Evolutionary conservation across 352 stramenopile genomes (phyloP), one percentile per base, ranked within the genome.

Genomic region (Labyrinthula sp.): DNA sequence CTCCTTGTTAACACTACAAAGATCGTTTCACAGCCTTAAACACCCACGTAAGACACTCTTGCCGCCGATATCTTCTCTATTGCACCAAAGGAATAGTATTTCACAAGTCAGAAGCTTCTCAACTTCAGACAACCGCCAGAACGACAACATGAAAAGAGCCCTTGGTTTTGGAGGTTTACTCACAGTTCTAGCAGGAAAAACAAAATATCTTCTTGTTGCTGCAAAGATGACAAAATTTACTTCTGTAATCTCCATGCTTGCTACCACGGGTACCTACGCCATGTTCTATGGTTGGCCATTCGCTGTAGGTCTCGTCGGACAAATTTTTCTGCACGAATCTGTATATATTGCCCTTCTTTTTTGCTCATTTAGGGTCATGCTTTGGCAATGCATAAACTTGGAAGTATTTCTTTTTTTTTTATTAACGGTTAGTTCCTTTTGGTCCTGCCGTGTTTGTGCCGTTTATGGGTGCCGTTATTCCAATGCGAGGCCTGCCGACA

Each of bases 171-270:
- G n/a, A n/a, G n/a, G n/a, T n/a, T n/a, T n/a, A n/a, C n/a, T n/a
- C n/a, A n/a, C n/a, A n/a, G n/a, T 59, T 1, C 31, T 59, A 7
- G 12, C 63, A 28, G 69, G 66, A 12, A 82, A 82, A 45, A 57
- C 55, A 12, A 82, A 82, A 47, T 82, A 75, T 33, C 26, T 82
- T 34, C 28, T 82, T 0, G 63, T 56, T 10, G 72, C 67, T 6
- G 56, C 79, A n/a, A 79, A 82, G 59, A 35, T 82, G n/a, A 75
- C 66, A 0, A 82, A 82, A 56, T 56, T 79, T 34, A 67, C 67
- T 25, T 65, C 63, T 4, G 52, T 78, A 3, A 59, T 69, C 8
- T 71, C 56, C 6, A 79, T 82, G 72, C 41, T 82, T 5, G 21
- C 73, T 2, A 71, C 67, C 0, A 64, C 72, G 20, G 66, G 64